Conservation (phyloP, 306 rosid species). For the Vicia sativa region DNA sequence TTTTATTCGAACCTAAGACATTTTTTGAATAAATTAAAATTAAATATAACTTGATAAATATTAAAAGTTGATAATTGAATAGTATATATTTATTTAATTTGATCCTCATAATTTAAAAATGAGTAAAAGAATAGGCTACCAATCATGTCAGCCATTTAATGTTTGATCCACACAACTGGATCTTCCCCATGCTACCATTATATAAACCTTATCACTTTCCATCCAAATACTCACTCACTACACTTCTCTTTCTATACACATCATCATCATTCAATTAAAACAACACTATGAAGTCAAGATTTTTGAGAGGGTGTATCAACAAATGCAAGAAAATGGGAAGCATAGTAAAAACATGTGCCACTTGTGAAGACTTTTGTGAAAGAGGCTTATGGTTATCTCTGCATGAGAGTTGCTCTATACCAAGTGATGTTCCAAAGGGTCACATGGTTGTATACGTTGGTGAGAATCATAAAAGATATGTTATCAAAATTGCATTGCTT, state of each 20-base stretch:
- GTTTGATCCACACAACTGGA: conserved; percentile 44
- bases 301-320: conserved; percentile 59
- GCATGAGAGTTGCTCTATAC: conserved; percentile 61
- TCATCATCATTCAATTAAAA: neutral
- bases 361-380: conserved; percentile 57
- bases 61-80: neutral
- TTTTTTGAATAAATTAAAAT: neutral
- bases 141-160: conserved; percentile 65
- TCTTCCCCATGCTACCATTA: conserved; percentile 52
- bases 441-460: conserved; percentile 92
- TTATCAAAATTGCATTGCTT: conserved; percentile 63
- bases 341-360: conserved; percentile 49
- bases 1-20: neutral
- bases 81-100: conserved; percentile 10
- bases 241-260: conserved; percentile 22
- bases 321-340: conserved; percentile 77
- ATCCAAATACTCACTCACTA: conserved; percentile 34
- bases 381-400: conserved; percentile 55
- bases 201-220: conserved; percentile 60
- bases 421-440: conserved; percentile 94
- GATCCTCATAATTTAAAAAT: conserved; percentile 11
- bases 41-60: neutral
- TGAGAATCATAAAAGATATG: conserved; percentile 72
- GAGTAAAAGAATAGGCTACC: conserved; percentile 43
- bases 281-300: conserved; percentile 45